Evolutionary conservation across 2,329 filamentous ascomycete species (phyloP).

Genomic region (Sclerotinia sclerotiorum): DNA sequence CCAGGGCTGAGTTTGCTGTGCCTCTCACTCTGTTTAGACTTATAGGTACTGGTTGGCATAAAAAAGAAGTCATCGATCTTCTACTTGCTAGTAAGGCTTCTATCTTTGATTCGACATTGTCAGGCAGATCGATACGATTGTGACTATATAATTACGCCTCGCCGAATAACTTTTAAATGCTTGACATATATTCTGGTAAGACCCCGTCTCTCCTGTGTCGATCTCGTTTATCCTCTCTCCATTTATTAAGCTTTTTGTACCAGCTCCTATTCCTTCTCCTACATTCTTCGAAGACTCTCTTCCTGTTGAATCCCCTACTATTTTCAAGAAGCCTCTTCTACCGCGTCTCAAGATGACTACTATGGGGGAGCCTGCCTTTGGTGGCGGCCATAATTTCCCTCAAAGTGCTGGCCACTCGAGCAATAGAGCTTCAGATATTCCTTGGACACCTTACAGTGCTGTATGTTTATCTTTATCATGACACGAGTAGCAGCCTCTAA

Average conservation of each 20-base stretch:
- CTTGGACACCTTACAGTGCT: constrained; percentile 34
- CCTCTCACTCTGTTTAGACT: constrained; percentile 31
- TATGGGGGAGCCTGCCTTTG: constrained; percentile 22
- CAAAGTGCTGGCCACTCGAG: constrained; percentile 16
- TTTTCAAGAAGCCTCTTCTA: constrained; percentile 20
- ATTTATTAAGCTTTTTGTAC: constrained; percentile 6
- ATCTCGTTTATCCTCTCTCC: background rate
- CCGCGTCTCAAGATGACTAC: constrained; percentile 15
- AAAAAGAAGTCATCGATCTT: constrained; percentile 22
- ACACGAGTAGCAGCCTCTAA: constrained; percentile 15
- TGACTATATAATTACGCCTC: constrained; percentile 27
- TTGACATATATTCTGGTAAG: constrained; percentile 14
- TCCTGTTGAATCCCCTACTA: constrained; percentile 14
- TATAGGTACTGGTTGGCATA: constrained; percentile 29
- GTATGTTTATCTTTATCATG: constrained; percentile 29
- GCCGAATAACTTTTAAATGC: constrained; percentile 22
- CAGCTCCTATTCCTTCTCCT: constrained; percentile 10
- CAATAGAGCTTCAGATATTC: constrained; percentile 22
- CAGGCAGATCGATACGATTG: constrained; percentile 25
- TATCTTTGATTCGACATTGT: constrained; percentile 22
- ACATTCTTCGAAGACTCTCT: constrained; percentile 5
- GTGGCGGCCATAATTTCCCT: constrained; percentile 12
- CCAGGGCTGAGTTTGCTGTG: constrained; percentile 33
- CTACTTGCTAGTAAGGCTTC: constrained; percentile 27
- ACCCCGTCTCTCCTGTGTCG: background rate